Percentiles rank a stretch among this genome's conserved stretches.
These are phyloP conservation scores for Penicillium flavigenum DNA, from an alignment of 495 filamentous ascomycete genomes.

Conservation along the genomic window DNA sequence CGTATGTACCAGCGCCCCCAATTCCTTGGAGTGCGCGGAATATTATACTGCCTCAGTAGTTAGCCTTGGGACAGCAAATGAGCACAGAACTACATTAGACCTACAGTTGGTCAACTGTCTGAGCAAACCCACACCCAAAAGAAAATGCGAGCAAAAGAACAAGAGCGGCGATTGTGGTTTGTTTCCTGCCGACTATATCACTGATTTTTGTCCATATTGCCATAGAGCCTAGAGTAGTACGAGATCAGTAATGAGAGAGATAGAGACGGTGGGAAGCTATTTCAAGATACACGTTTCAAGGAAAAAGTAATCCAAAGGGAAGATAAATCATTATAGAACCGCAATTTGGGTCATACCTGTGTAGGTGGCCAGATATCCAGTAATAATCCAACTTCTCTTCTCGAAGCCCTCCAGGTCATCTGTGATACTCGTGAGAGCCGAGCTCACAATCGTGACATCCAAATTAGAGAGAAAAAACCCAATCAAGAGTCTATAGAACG, in stretches of 20 bases:
- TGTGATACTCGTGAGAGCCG: slow-evolving; percentile 59
- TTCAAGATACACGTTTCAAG: background rate
- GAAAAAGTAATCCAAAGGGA: background rate
- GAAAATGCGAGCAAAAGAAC: slow-evolving; percentile 56
- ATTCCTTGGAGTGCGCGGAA: slow-evolving; percentile 58
- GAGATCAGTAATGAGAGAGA: background rate
- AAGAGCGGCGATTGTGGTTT: slow-evolving; percentile 48
- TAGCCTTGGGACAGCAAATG: background rate
- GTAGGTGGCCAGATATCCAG: slow-evolving; percentile 56
- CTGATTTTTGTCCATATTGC: slow-evolving; percentile 60
- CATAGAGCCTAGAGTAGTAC: slow-evolving; percentile 41
- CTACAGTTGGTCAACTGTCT: slow-evolving; percentile 54
- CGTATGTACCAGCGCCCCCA: slow-evolving; percentile 54
- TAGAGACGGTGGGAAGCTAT: background rate
- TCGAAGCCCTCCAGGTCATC: slow-evolving; percentile 52
- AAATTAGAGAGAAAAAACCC: slow-evolving; percentile 60
- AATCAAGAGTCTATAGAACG: slow-evolving; percentile 45
- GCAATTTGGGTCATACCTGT: slow-evolving; percentile 39
- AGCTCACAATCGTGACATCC: slow-evolving; percentile 64
- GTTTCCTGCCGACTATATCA: slow-evolving; percentile 58
- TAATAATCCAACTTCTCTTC: slow-evolving; percentile 57
- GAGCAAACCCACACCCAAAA: slow-evolving; percentile 54
- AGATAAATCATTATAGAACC: background rate
- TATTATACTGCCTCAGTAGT: slow-evolving; percentile 43
- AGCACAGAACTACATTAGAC: background rate